Conservation (phyloP, 345 rosid genomes). For the Bruguiera sexangula region DNA sequence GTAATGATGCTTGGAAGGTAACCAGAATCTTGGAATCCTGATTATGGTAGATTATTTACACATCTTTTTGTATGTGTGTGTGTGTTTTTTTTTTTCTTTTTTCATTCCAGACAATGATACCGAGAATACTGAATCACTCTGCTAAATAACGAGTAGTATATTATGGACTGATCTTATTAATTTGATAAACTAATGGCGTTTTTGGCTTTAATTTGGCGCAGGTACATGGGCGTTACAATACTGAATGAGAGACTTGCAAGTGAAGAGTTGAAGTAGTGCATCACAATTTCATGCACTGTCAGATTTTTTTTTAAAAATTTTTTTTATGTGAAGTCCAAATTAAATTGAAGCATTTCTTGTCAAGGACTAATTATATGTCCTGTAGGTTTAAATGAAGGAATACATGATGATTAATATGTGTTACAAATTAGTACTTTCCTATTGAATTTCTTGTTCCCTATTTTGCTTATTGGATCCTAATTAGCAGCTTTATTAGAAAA, state of each 20-base stretch:
- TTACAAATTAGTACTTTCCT: too few relatives aligned
- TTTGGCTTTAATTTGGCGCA: slow-evolving; percentile 23
- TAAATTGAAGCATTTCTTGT: background rate
- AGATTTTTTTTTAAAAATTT: background rate
- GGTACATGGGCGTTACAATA: slow-evolving; percentile 58
- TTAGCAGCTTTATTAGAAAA: too few relatives aligned
- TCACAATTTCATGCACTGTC: background rate
- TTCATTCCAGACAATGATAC: too few relatives aligned
- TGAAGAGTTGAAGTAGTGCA: slow-evolving; percentile 11
- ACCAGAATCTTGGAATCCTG: background rate
- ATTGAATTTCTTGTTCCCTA: too few relatives aligned
- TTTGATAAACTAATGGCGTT: background rate
- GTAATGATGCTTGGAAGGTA: slow-evolving; percentile 34
- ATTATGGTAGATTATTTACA: too few relatives aligned
- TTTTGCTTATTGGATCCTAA: too few relatives aligned
- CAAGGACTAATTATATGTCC: background rate
- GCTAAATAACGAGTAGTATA: too few relatives aligned
- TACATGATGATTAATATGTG: too few relatives aligned
- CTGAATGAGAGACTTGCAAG: slow-evolving; percentile 39
- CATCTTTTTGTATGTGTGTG: too few relatives aligned
- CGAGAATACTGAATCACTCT: too few relatives aligned
- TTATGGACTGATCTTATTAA: background rate
- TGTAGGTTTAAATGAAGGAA: too few relatives aligned
- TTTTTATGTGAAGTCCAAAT: background rate
- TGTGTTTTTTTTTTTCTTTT: too few relatives aligned